phyloP scores from a whole-genome alignment of 345 rosid genomes.

The Salix koriyanagi region DNA sequence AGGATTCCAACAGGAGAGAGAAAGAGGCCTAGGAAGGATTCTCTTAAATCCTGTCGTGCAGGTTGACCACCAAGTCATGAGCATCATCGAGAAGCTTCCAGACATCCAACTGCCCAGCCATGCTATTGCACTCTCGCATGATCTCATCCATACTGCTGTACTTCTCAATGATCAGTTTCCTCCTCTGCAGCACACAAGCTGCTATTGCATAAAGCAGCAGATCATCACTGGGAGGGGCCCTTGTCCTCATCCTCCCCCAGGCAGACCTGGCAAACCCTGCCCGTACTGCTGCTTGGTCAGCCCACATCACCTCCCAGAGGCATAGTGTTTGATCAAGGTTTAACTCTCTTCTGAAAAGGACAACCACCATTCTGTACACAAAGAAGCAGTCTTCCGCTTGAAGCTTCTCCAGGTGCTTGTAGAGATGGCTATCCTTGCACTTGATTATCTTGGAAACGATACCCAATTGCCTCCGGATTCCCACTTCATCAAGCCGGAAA shows the following conservation, averaged over 20 bases:
- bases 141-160: slow-evolving; percentile 95
- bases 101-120: slow-evolving; percentile 85
- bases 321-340: slow-evolving; percentile 80
- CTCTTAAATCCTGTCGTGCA: slow-evolving; percentile 69
- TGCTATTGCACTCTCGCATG: slow-evolving; percentile 85
- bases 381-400: slow-evolving; percentile 91
- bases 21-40: neutral
- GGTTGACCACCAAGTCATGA: slow-evolving; percentile 75
- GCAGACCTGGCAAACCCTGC: slow-evolving; percentile 71
- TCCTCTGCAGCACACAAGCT: slow-evolving; percentile 90
- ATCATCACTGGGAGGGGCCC: slow-evolving; percentile 93
- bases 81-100: slow-evolving; percentile 98
- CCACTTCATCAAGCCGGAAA: slow-evolving; percentile 89
- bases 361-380: slow-evolving; percentile 95
- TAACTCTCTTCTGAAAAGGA: slow-evolving; percentile 76
- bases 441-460: slow-evolving; percentile 81
- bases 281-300: slow-evolving; percentile 82
- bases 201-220: slow-evolving; percentile 89
- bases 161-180: slow-evolving; percentile 81
- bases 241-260: slow-evolving; percentile 73
- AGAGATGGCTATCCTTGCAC: slow-evolving; percentile 71
- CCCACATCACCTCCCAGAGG: slow-evolving; percentile 99
- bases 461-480: slow-evolving; percentile 76
- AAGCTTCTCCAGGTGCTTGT: slow-evolving; percentile 84
- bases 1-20: neutral